Base-by-base conservation (phyloP, 2,329 filamentous ascomycete genomes). In the Penicillium sp. region DNA sequence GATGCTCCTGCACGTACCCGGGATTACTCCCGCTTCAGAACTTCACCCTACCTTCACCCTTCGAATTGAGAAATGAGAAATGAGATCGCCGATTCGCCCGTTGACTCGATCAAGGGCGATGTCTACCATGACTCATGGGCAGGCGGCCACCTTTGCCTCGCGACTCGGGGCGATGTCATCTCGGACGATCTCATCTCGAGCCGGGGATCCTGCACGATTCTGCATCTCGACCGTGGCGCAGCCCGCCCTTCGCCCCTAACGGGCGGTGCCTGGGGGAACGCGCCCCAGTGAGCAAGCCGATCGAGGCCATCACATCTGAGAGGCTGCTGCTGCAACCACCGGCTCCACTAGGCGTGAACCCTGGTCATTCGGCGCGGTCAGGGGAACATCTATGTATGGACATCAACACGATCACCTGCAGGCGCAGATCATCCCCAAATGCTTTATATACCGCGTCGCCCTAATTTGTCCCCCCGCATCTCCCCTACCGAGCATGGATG, bases 361-460 rank as follows among this genome's bases (percentile, higher is more conserved):
- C 24, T 18, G 24, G 39, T 42, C 39, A 42, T 15, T 15, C 23
- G 39, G 24, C 24, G 17, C 9, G 15, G 39, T 42, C 39, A 42
- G 39, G 30, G 40, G 23, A 18, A 46, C 20, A 36, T 34, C 43
- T n/a, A 24, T 27, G 43, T 36, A 24, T 27, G 43, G 26, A 24
- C 34, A 36, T 42, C 49, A 41, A 45, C 33, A 24, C 36, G 33
- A 42, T 52, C 36, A 45, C 40, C 33, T 44, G 39, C n/a, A 29
- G 24, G 5, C 36, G 37, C 37, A 37, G 26, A 42, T 42, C 39
- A 18, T 23, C 18, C 34, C 34, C 33, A 24, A 40, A 6, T 17
- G 27, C 29, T 40, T 47, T 56, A 60, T 58, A 57, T 56, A 46
- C 10, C 12, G 7, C 23, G 13, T 42, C 15, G 39, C 43, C 36